Base-by-base conservation (phyloP, 2,329 filamentous ascomycete genomes). In the Lachnellula cervina region DNA sequence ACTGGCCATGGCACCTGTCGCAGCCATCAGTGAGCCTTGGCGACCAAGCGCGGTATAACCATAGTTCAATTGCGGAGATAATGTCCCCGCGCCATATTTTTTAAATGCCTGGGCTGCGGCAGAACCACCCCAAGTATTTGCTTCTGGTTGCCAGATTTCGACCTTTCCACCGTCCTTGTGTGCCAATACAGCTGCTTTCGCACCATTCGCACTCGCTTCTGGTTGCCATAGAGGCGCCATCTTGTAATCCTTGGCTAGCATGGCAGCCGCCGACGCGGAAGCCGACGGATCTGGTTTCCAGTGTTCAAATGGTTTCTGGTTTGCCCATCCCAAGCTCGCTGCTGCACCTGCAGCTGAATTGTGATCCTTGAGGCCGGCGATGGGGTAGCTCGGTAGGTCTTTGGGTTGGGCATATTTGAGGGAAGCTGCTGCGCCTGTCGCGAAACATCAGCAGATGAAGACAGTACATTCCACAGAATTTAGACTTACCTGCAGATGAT, bases 381-480 rank as follows among this genome's bases (percentile, higher is more conserved):
- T 84, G 13, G 89, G 88, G 65, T 80, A 93, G 66, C 86, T 88
- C 38, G 89, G 89, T 21, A 94, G 80, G 64, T 89, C 84, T 66
- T 83, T 78, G 44, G 88, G 82, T 65, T 82, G 80, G 57, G 88
- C 88, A 76, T 90, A 88, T 70, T 84, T 87, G 57, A 91, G 75
- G 11, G 80, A 83, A 49, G 80, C 72, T 19, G 81, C 81, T 52
- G 81, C 81, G 62, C 81, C 81, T 84, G 59, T 52, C 44, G 58
- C 58, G 51, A 14, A 49, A 38, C 51, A 63, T 51, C 40, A 8
- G 5, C 4, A 34, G 25, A 23, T 45, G 32, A 23, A 40, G 16
- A 14, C 21, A 51, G 44, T 53, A 42, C 51, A 57, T 46, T 45
- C 19, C 16, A 3, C 5, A 7, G 35, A 6, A 21, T 7, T 17